These are phyloP conservation scores for Claviceps capensis DNA, from an alignment of 2,329 filamentous ascomycete genomes.

Conservation along the genomic window DNA sequence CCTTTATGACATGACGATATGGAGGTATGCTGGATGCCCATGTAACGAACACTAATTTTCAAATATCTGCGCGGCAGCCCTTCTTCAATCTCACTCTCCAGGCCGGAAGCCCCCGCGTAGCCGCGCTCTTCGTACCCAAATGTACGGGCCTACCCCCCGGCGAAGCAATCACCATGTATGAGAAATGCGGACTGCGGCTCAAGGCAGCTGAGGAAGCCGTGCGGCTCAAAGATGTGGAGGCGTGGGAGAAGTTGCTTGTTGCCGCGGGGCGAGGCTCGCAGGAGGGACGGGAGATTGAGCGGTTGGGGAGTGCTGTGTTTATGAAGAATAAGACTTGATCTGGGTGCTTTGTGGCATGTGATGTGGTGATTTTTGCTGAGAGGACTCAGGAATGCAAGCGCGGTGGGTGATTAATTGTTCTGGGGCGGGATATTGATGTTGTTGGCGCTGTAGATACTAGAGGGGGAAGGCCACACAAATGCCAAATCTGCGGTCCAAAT, in stretches of 20 bases:
- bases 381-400: too few species aligned
- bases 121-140: constrained; percentile 74
- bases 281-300: constrained; percentile 67
- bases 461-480: too few species aligned
- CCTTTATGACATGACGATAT: background rate
- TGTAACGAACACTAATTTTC: background rate
- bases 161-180: constrained; percentile 80
- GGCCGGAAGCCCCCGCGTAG: constrained; percentile 80
- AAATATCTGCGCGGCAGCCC: constrained; percentile 35
- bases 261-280: constrained; percentile 57
- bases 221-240: constrained; percentile 61
- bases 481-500: too few species aligned
- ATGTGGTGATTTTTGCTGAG: background rate
- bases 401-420: too few species aligned
- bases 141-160: constrained; percentile 57
- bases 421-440: too few species aligned
- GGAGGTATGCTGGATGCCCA: background rate
- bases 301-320: constrained; percentile 50
- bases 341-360: background rate
- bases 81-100: constrained; percentile 84
- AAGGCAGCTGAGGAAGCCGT: constrained; percentile 88
- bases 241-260: constrained; percentile 59
- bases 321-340: constrained; percentile 20
- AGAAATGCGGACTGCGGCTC: constrained; percentile 81
- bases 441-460: too few species aligned